These are phyloP conservation scores for Trypanosoma theileri DNA, from an alignment of 208 protist genomes.

Conservation along the genomic window DNA sequence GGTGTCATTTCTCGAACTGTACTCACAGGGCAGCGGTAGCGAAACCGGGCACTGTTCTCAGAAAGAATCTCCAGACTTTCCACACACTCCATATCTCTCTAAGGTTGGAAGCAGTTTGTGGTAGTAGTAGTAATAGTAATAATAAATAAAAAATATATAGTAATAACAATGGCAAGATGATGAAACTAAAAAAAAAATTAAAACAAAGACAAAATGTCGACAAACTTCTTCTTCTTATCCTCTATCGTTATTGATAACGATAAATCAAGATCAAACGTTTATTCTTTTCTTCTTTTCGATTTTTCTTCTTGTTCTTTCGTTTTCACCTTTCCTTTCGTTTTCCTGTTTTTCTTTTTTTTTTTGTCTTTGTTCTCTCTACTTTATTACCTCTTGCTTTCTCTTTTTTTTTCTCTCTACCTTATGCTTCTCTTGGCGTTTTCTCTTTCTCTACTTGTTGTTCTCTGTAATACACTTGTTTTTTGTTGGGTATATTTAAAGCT, in stretches of 20 bases:
- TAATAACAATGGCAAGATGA: constrained; percentile 3
- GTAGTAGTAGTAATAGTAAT: constrained; percentile 22
- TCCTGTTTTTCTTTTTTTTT: too few species aligned
- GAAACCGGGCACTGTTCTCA: constrained; percentile 59
- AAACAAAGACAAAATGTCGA: neutral
- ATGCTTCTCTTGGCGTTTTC: too few species aligned
- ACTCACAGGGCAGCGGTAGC: constrained; percentile 78
- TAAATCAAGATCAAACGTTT: too few species aligned
- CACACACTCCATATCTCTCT: constrained; percentile 26
- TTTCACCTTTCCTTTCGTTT: too few species aligned
- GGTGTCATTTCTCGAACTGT: constrained; percentile 61
- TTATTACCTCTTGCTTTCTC: too few species aligned
- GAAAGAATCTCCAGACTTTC: constrained; percentile 72
- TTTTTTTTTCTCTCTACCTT: too few species aligned
- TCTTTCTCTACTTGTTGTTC: too few species aligned
- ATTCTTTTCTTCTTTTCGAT: too few species aligned
- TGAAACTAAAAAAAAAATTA: constrained; percentile 10
- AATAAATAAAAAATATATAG: constrained; percentile 7
- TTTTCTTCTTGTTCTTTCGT: too few species aligned
- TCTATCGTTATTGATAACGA: neutral
- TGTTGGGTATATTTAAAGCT: too few species aligned
- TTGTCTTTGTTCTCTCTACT: too few species aligned
- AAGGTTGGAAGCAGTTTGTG: constrained; percentile 6
- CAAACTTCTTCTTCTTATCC: neutral
- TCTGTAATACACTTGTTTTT: too few species aligned